Evolutionary conservation across 768 basidiomycete genomes (phyloP).

Genomic region (Leucocoprinus sp.): DNA sequence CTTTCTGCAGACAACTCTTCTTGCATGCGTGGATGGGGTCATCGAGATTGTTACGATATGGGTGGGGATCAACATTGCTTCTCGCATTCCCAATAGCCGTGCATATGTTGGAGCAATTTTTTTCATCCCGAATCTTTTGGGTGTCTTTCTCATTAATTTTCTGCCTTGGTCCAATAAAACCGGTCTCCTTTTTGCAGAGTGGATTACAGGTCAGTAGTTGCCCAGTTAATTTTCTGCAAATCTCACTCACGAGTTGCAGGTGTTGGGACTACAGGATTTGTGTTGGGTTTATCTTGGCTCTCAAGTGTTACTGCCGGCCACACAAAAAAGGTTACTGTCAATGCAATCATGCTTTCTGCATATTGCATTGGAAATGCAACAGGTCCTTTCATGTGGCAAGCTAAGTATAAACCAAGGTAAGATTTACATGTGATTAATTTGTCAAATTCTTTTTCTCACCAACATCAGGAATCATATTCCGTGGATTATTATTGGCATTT

Average conservation of each 20-base stretch:
- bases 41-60: slow-evolving; percentile 66
- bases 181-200: slow-evolving; percentile 52
- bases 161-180: slow-evolving; percentile 60
- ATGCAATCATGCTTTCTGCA: slow-evolving; percentile 66
- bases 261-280: slow-evolving; percentile 51
- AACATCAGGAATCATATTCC: slow-evolving; percentile 57
- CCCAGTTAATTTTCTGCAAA: background rate
- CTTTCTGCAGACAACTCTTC: slow-evolving; percentile 56
- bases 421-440: slow-evolving; percentile 1
- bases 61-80: slow-evolving; percentile 50
- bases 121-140: slow-evolving; percentile 57
- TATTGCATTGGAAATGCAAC: slow-evolving; percentile 60
- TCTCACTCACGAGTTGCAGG: slow-evolving; percentile 18
- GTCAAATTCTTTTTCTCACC: background rate
- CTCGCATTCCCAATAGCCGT: slow-evolving; percentile 47
- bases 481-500: slow-evolving; percentile 69
- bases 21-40: slow-evolving; percentile 57
- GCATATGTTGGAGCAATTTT: slow-evolving; percentile 59
- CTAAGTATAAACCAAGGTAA: slow-evolving; percentile 56
- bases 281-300: slow-evolving; percentile 56
- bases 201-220: slow-evolving; percentile 38
- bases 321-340: slow-evolving; percentile 62
- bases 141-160: slow-evolving; percentile 52
- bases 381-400: slow-evolving; percentile 76
- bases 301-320: slow-evolving; percentile 61